Evolutionary conservation across 1,284 basidiomycete genomes (phyloP).

Genomic region (Papiliotrema nemorosa): DNA sequence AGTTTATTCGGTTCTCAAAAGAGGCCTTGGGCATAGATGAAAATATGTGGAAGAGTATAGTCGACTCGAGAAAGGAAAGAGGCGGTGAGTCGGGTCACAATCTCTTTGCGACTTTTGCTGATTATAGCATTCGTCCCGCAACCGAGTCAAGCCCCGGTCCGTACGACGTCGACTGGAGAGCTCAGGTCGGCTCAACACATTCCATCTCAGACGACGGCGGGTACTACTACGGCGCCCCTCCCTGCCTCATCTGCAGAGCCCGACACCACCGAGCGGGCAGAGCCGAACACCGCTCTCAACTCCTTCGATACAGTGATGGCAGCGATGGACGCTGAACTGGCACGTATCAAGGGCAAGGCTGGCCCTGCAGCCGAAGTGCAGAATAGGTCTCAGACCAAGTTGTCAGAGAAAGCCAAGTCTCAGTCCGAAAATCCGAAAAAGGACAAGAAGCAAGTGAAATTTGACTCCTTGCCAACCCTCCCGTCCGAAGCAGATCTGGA

Average conservation of each 20-base stretch:
- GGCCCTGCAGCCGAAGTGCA: background rate
- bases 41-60: conserved; percentile 75
- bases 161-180: background rate
- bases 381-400: conserved; percentile 1
- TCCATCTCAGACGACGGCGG: background rate
- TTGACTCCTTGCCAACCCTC: conserved; percentile 24
- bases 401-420: background rate
- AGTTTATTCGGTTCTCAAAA: conserved; percentile 87
- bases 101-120: background rate
- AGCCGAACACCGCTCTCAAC: conserved; percentile 63
- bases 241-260: background rate
- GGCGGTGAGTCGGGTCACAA: conserved; percentile 52
- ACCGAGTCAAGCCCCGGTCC: background rate
- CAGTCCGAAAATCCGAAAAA: background rate
- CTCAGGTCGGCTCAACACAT: conserved; percentile 1
- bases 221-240: no score
- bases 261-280: background rate
- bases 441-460: conserved; percentile 1
- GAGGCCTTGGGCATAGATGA: conserved; percentile 81
- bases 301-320: conserved; percentile 93
- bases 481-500: conserved; percentile 50
- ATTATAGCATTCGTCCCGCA: conserved; percentile 14
- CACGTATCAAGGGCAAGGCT: conserved; percentile 20
- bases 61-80: conserved; percentile 70
- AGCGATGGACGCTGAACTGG: conserved; percentile 83